A percentile compares a stretch with the other conserved stretches of the same genome.
Evolutionary conservation across 2,329 filamentous ascomycete species (phyloP).

Genomic region (Blastomyces silverae): DNA sequence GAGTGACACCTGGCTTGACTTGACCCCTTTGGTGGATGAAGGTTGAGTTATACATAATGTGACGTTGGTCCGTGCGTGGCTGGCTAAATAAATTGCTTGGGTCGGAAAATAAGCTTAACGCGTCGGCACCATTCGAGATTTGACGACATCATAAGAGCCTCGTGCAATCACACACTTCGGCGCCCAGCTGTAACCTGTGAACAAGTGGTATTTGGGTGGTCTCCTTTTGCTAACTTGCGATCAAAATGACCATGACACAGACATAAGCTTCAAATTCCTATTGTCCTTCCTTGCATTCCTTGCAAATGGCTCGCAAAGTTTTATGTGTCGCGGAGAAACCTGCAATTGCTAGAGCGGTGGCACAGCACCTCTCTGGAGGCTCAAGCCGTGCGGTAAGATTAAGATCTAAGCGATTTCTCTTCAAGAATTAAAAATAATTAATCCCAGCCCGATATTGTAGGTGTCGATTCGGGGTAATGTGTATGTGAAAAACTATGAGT

Average conservation of each 20-base stretch:
- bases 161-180: not conserved
- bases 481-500: constrained; percentile 92
- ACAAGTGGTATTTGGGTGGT: not conserved
- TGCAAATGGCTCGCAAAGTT: constrained; percentile 47
- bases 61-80: constrained; percentile 14
- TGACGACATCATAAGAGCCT: constrained; percentile 5
- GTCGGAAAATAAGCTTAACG: constrained; percentile 17
- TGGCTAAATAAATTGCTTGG: not conserved
- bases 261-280: constrained; percentile 14
- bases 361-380: constrained; percentile 78
- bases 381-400: constrained; percentile 59
- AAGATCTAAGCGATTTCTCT: not conserved
- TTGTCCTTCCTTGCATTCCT: not conserved
- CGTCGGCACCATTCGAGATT: constrained; percentile 19
- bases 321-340: constrained; percentile 82
- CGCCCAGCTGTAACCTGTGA: not conserved
- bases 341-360: constrained; percentile 91
- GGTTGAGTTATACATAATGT: constrained; percentile 13
- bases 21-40: not conserved
- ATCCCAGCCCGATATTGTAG: constrained; percentile 40
- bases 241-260: constrained; percentile 13
- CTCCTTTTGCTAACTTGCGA: not conserved
- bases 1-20: not conserved
- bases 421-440: not conserved
- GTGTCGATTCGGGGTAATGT: constrained; percentile 58